Evolutionary conservation across 345 rosid genomes (phyloP), one percentile per base, ranked within the genome.

Genomic region (Rhizophora mangle): DNA sequence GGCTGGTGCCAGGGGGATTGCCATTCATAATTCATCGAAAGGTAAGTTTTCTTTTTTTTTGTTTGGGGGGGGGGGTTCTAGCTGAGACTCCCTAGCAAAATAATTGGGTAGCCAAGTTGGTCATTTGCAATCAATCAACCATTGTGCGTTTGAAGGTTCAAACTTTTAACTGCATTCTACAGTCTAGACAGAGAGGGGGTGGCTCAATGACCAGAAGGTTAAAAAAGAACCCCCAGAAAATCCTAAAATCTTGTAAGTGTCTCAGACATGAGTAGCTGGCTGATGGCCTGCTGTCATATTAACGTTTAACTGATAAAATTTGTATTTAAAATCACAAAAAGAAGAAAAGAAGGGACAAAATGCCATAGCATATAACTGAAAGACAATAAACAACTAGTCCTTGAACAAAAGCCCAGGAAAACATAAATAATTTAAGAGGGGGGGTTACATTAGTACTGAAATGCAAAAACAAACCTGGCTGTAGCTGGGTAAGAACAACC

Each of bases 401-500:
- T 8, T 6, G 26, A 31, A 5, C 18, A 37, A 66, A 60, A 8
- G 19, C 6, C 27, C 29, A 36, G 19, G 8, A 15, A 59, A 51
- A 29, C 2, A 37, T 32, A 26, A 6, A 4, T 20, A 5, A 43
- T 61, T 61, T 22, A 39, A 46, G 1, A 24, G 24, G 24, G 27
- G 29, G 43, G 46, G 16, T 1, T 39, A 10, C 0, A 24, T 24
- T 21, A 24, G 54, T 1, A 39, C 24, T 0, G 7, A 66, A 3
- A 52, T 8, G 10, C 18, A 24, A 55, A 64, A 67, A 6, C 5
- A 27, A 77, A 86, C 90, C 90, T 79, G 72, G 69, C 75, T 5
- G 77, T 82, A 8, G 86, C 65, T 16, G 88, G 88, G 77, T 58
- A 86, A 58, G 72, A 68, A 61, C 90, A 86, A 39, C 86, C 85